phyloP scores from a whole-genome alignment of 208 protist species.

The Trichomonas tenax region DNA sequence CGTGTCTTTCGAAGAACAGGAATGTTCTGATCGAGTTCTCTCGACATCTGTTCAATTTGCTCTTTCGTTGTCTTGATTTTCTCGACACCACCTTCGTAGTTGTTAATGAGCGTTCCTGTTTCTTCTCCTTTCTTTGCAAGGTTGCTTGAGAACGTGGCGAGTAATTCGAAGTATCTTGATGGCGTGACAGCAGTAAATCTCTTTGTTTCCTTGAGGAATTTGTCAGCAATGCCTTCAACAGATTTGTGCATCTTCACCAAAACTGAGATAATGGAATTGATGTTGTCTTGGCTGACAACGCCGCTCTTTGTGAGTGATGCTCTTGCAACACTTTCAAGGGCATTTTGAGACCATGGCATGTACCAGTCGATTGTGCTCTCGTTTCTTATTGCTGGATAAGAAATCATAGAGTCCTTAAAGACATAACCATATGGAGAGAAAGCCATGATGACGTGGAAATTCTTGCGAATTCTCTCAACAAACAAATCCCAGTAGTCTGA shows the following conservation, averaged over 20 bases:
- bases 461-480: constrained; percentile 66
- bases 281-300: neutral
- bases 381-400: constrained; percentile 88
- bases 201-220: neutral
- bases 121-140: constrained; percentile 37
- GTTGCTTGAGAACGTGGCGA: neutral
- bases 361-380: constrained; percentile 93
- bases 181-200: neutral
- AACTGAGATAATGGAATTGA: neutral
- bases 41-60: neutral
- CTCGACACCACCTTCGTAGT: neutral
- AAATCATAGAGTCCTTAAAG: constrained; percentile 71
- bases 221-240: neutral
- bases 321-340: constrained; percentile 63
- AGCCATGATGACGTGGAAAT: constrained; percentile 77
- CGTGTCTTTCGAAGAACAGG: neutral
- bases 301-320: neutral
- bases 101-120: constrained; percentile 31
- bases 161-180: neutral
- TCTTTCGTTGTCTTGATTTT: neutral
- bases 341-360: constrained; percentile 73
- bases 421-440: constrained; percentile 79
- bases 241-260: constrained; percentile 63
- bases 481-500: constrained; percentile 73
- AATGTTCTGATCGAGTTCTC: neutral